phyloP scores from a whole-genome alignment of 768 basidiomycete genomes.

The Podaxis sp. region DNA sequence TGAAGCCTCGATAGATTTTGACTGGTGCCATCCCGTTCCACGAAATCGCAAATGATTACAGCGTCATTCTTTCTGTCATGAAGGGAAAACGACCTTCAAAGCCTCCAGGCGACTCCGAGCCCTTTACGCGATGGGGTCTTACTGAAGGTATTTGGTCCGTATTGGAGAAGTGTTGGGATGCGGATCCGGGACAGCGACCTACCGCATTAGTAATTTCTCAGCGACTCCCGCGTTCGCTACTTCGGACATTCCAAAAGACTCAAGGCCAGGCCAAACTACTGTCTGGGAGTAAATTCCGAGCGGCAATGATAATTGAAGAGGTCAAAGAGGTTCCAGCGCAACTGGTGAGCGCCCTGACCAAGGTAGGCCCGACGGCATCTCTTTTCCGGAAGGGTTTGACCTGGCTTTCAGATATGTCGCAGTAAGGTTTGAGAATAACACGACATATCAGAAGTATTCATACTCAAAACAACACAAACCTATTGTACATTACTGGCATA shows the following conservation, averaged over 20 bases:
- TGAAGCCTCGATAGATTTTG: constrained; percentile 18
- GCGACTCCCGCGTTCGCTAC: background rate
- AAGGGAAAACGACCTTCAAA: constrained; percentile 17
- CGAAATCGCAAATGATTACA: constrained; percentile 15
- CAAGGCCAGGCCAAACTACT: background rate
- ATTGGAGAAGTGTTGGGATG: constrained; percentile 21
- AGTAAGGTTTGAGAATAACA: no score
- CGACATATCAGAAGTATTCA: no score
- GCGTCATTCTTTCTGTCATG: constrained; percentile 20
- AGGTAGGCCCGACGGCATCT: no score
- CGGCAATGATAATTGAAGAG: background rate
- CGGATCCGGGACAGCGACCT: constrained; percentile 17
- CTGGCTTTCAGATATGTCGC: no score
- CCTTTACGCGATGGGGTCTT: constrained; percentile 16
- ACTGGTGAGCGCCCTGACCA: no score
- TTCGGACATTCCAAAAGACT: background rate
- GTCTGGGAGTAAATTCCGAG: background rate
- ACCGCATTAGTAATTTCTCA: constrained; percentile 1
- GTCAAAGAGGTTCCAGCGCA: no score
- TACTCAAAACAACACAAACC: no score
- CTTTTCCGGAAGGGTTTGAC: no score
- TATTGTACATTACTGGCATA: no score
- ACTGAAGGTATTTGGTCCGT: constrained; percentile 17
- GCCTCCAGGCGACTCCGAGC: constrained; percentile 12
- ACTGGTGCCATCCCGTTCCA: constrained; percentile 23